phyloP scores from a whole-genome alignment of 805 yeast species.

The Teunomyces pallodes region DNA sequence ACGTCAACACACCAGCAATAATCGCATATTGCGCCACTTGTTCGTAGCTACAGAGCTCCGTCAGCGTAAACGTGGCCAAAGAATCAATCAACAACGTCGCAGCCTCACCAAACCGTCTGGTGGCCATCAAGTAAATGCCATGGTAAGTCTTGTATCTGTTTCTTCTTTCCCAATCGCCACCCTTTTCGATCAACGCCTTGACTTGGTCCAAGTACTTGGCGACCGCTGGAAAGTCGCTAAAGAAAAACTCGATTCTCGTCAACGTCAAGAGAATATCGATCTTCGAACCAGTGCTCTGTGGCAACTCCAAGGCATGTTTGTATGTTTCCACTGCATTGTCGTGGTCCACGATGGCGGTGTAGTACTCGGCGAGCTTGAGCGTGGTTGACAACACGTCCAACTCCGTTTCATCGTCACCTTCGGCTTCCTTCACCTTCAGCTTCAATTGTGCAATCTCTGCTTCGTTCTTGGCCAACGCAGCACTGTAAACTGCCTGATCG shows the following conservation, averaged over 20 bases:
- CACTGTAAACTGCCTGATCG: slow-evolving; percentile 58
- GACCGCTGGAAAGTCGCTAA: slow-evolving; percentile 68
- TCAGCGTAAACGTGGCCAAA: slow-evolving; percentile 91
- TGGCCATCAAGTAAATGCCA: slow-evolving; percentile 80
- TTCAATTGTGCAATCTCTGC: slow-evolving; percentile 52
- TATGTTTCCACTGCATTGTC: slow-evolving; percentile 64
- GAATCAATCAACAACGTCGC: slow-evolving; percentile 84
- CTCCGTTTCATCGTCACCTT: slow-evolving; percentile 81
- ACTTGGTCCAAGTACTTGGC: slow-evolving; percentile 72
- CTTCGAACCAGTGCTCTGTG: slow-evolving; percentile 86
- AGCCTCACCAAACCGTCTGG: slow-evolving; percentile 84
- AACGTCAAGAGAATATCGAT: slow-evolving; percentile 83
- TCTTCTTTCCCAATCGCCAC: slow-evolving; percentile 99
- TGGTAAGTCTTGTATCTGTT: slow-evolving; percentile 89
- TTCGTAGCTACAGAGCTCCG: slow-evolving; percentile 85
- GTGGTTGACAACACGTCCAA: slow-evolving; percentile 74
- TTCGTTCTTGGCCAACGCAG: slow-evolving; percentile 54
- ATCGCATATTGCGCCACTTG: slow-evolving; percentile 86
- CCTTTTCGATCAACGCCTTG: slow-evolving; percentile 79
- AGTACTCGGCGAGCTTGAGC: slow-evolving; percentile 82
- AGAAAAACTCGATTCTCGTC: slow-evolving; percentile 86
- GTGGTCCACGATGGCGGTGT: slow-evolving; percentile 80
- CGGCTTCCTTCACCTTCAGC: slow-evolving; percentile 50
- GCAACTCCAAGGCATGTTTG: slow-evolving; percentile 68
- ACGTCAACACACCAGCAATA: slow-evolving; percentile 79